Conservation (phyloP, 2,329 filamentous ascomycete species). For the Rhytidhysteron rufulum region DNA sequence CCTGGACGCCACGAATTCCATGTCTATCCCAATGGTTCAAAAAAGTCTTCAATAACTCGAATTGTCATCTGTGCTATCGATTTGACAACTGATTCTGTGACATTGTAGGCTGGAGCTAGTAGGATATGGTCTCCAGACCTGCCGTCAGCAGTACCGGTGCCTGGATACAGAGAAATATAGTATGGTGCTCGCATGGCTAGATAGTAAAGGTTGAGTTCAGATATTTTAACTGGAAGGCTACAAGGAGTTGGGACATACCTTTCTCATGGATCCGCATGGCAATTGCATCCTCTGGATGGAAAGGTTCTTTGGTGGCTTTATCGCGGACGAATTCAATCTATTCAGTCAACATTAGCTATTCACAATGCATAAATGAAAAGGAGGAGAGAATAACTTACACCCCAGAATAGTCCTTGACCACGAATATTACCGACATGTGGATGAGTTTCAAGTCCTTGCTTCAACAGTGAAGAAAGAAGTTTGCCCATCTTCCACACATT, state of each 20-base stretch:
- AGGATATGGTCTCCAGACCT: conserved; percentile 65
- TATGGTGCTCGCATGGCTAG: conserved; percentile 41
- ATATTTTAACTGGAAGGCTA: too few relatives aligned
- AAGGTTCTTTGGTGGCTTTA: conserved; percentile 52
- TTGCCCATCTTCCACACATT: conserved; percentile 56
- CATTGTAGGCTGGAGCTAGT: conserved; percentile 65
- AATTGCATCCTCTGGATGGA: conserved; percentile 43
- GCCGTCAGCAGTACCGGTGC: conserved; percentile 58
- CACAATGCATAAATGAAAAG: conserved; percentile 7
- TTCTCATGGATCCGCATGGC: conserved; percentile 50
- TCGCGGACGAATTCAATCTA: conserved; percentile 58
- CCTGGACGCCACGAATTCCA: too few relatives aligned
- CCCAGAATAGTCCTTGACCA: conserved; percentile 58
- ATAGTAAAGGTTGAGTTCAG: too few relatives aligned
- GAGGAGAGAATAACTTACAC: conserved; percentile 38
- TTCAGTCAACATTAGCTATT: conserved; percentile 1
- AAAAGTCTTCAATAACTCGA: conserved; percentile 51
- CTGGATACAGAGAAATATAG: conserved; percentile 61
- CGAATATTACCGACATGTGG: conserved; percentile 58
- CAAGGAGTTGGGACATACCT: conserved; percentile 41
- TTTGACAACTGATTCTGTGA: conserved; percentile 55
- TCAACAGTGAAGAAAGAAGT: conserved; percentile 44
- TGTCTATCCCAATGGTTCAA: too few relatives aligned
- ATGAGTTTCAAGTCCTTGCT: conserved; percentile 40
- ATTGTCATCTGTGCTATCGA: conserved; percentile 51